Evolutionary conservation across 1,139 yeast genomes (phyloP).

Genomic region (Yamadazyma sp.): DNA sequence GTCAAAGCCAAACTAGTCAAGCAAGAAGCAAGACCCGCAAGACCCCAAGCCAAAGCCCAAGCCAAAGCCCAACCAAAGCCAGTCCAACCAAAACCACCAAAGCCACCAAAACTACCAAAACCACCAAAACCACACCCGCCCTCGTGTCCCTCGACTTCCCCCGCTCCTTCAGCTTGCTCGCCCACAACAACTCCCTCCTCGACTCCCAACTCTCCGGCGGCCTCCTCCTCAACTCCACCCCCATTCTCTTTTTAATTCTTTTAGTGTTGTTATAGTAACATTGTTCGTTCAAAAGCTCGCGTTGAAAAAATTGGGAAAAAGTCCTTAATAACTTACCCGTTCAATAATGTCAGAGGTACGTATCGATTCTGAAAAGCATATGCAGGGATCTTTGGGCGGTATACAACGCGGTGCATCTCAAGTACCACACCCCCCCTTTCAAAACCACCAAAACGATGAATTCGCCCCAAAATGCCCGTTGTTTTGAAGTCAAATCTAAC

Average conservation of each 20-base stretch:
- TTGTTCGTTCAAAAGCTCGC: neutral
- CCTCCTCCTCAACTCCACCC: constrained; percentile 5
- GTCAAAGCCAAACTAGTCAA: no score
- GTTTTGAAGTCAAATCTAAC: constrained; percentile 15
- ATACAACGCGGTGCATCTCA: no score
- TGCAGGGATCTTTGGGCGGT: no score
- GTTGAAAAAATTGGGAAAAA: constrained; percentile 2
- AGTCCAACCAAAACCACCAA: no score
- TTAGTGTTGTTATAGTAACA: constrained; percentile 1
- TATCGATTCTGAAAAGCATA: constrained; percentile 2
- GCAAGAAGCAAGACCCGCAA: no score
- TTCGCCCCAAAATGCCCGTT: neutral
- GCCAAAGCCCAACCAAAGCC: no score
- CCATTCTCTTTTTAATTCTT: constrained; percentile 3
- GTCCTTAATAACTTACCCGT: neutral
- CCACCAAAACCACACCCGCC: neutral
- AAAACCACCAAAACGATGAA: no score
- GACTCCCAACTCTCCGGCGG: constrained; percentile 2
- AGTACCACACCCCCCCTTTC: no score
- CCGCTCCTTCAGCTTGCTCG: constrained; percentile 5
- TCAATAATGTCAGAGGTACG: constrained; percentile 15
- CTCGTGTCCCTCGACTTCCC: constrained; percentile 8
- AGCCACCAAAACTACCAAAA: no score
- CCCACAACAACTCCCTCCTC: constrained; percentile 6
- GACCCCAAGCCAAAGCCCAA: no score